Conservation (phyloP, 1,284 basidiomycete genomes). For the Moniliophthora roreri region DNA sequence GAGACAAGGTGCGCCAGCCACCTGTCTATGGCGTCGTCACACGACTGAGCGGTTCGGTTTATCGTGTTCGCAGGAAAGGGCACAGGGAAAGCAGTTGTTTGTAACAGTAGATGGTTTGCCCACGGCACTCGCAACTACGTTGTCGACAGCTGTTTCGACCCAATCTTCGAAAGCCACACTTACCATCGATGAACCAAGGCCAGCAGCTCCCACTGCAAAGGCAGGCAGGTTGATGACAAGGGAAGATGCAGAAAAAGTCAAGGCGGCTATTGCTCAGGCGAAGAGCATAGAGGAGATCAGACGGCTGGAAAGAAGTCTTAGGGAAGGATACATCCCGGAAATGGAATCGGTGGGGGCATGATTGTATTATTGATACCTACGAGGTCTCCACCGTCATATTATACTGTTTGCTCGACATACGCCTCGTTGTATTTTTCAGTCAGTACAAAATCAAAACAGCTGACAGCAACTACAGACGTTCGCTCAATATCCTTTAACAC, state of each 20-base stretch:
- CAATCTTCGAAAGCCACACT: constrained; percentile 56
- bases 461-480: too few species aligned
- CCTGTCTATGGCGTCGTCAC: constrained; percentile 12
- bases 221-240: constrained; percentile 88
- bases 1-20: constrained; percentile 78
- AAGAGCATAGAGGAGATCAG: constrained; percentile 91
- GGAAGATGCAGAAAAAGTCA: constrained; percentile 89
- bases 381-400: too few species aligned
- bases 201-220: constrained; percentile 54
- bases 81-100: constrained; percentile 73
- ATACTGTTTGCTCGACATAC: not conserved
- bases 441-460: not conserved
- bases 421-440: constrained; percentile 10
- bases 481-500: constrained; percentile 37
- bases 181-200: constrained; percentile 72
- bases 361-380: not conserved
- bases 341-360: constrained; percentile 71
- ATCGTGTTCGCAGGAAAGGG: constrained; percentile 63
- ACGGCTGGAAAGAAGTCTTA: constrained; percentile 83
- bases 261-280: constrained; percentile 88
- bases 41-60: constrained; percentile 18
- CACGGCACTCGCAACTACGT: constrained; percentile 78
- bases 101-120: constrained; percentile 73
- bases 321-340: constrained; percentile 82
- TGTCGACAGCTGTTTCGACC: constrained; percentile 72